phyloP scores from a whole-genome alignment of 1,284 basidiomycete genomes.

The Pholiota adiposa region DNA sequence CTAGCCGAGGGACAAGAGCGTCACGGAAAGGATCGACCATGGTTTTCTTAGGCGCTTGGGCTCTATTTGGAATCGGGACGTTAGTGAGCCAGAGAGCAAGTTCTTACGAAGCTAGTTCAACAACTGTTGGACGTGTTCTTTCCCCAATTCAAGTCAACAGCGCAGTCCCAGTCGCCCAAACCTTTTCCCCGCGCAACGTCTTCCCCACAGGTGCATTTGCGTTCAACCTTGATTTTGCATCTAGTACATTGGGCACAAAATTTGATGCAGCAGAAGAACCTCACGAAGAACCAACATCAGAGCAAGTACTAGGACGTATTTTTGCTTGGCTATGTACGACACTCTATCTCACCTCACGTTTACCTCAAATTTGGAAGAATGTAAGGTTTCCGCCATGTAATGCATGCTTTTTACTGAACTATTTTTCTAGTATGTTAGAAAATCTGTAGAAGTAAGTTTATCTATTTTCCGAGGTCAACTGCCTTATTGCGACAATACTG shows the following conservation, averaged over 20 bases:
- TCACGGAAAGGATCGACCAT: conserved; percentile 68
- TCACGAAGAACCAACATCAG: conserved; percentile 40
- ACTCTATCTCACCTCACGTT: conserved; percentile 86
- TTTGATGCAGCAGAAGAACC: conserved; percentile 26
- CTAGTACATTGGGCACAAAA: conserved; percentile 11
- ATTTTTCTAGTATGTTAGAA: conserved; percentile 73
- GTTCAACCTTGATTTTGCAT: conserved; percentile 7
- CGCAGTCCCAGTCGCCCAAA: conserved; percentile 10
- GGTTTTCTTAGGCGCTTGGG: conserved; percentile 74
- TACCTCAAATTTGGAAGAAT: conserved; percentile 98
- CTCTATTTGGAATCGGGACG: conserved; percentile 68
- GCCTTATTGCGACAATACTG: conserved; percentile 5
- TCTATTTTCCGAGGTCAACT: neutral
- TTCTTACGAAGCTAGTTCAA: conserved; percentile 24
- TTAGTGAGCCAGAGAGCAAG: conserved; percentile 37
- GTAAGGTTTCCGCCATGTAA: conserved; percentile 52
- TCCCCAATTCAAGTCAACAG: conserved; percentile 18
- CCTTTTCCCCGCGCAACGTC: neutral
- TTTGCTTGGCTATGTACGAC: conserved; percentile 93
- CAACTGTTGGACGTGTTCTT: conserved; percentile 39
- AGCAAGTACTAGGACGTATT: conserved; percentile 81
- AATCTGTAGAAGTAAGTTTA: conserved; percentile 81
- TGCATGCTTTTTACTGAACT: neutral
- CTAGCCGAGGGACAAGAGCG: conserved; percentile 53
- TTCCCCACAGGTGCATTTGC: neutral